Evolutionary conservation across 2,329 filamentous ascomycete species (phyloP).

Genomic region (Neonectria hederae): DNA sequence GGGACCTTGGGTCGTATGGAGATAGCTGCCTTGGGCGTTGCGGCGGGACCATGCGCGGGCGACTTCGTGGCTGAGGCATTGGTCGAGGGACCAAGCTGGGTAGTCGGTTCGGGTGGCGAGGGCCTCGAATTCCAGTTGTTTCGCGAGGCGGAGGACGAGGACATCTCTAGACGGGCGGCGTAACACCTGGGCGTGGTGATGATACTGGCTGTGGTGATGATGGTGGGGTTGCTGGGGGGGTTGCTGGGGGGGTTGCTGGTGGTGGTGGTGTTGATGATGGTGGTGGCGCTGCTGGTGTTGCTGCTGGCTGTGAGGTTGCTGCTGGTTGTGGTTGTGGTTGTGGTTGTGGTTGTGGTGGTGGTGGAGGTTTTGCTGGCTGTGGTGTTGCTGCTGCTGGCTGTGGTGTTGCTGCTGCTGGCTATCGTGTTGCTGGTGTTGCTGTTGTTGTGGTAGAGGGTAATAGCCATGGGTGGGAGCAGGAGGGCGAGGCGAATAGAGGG

Average conservation of each 20-base stretch:
- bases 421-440: background rate
- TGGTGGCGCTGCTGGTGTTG: background rate
- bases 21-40: constrained; percentile 1
- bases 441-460: background rate
- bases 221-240: too few species aligned
- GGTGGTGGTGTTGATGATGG: background rate
- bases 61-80: constrained; percentile 20
- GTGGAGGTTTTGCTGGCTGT: background rate
- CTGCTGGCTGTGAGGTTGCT: background rate
- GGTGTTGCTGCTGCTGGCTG: background rate
- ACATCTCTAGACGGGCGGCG: too few species aligned
- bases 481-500: background rate
- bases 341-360: background rate
- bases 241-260: too few species aligned
- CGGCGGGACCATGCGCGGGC: constrained; percentile 18
- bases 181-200: too few species aligned
- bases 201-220: too few species aligned
- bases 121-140: constrained; percentile 17
- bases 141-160: constrained; percentile 14
- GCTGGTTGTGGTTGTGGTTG: background rate
- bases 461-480: background rate
- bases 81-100: constrained; percentile 7
- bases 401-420: background rate
- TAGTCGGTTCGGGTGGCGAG: constrained; percentile 2
- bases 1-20: background rate